Conservation (phyloP, 2,329 filamentous ascomycete species). For the Knufia petricola region DNA sequence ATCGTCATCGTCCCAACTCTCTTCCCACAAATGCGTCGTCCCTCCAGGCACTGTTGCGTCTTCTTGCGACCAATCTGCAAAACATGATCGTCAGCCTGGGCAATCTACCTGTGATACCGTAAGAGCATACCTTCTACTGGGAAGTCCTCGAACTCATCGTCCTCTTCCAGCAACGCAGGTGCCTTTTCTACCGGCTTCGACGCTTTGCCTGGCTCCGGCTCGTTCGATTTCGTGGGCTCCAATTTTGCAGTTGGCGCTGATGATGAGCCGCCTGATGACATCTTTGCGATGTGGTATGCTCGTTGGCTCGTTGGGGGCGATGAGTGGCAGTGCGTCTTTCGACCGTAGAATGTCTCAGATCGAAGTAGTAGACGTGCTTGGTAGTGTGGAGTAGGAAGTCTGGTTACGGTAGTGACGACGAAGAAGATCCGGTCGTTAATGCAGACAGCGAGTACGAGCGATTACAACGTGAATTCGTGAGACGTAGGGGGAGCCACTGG, state of each 20-base stretch:
- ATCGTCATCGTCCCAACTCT: conserved; percentile 99
- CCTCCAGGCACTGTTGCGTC: conserved; percentile 59
- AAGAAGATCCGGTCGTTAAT: not conserved
- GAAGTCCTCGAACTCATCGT: conserved; percentile 99
- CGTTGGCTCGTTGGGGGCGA: not conserved
- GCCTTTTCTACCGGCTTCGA: conserved; percentile 49
- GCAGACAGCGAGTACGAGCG: not conserved
- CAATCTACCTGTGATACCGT: not conserved
- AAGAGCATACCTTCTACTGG: conserved; percentile 69
- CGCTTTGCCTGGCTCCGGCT: conserved; percentile 34
- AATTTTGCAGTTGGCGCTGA: conserved; percentile 17
- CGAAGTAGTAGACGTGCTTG: too few species aligned
- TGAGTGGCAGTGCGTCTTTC: too few species aligned
- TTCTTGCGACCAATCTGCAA: conserved; percentile 79
- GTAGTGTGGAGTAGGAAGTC: too few species aligned
- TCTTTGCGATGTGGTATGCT: conserved; percentile 1
- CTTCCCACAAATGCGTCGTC: conserved; percentile 85
- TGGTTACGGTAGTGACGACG: not conserved
- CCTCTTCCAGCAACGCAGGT: conserved; percentile 72
- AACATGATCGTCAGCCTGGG: not conserved
- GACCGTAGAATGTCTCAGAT: too few species aligned
- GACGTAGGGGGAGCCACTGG: not conserved
- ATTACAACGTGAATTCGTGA: not conserved
- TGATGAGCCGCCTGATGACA: conserved; percentile 19
- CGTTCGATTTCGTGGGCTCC: conserved; percentile 24